phyloP scores from a whole-genome alignment of 257 asterid genomes.

The Primulina tabacum region DNA sequence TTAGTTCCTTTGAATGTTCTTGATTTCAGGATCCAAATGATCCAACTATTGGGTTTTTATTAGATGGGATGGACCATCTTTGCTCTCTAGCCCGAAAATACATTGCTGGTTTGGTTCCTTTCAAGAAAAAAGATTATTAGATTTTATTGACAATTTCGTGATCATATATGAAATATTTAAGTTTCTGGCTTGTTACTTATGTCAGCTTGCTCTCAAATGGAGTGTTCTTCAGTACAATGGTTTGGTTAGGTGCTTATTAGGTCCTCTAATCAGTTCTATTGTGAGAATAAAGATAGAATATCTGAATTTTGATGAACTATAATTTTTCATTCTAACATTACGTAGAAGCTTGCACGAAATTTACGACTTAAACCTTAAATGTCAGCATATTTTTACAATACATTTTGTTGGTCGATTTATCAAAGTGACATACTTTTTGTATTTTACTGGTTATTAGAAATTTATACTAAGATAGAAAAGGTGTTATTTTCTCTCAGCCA shows the following conservation, averaged over 20 bases:
- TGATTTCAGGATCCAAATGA: slow-evolving; percentile 89
- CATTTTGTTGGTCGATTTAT: slow-evolving; percentile 8
- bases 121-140: not conserved
- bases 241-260: slow-evolving; percentile 15
- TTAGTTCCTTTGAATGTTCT: slow-evolving; percentile 13
- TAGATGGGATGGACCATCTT: slow-evolving; percentile 95
- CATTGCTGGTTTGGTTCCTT: slow-evolving; percentile 75
- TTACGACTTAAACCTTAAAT: slow-evolving; percentile 6
- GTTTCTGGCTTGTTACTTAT: slow-evolving; percentile 19
- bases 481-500: slow-evolving; percentile 55
- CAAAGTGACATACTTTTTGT: slow-evolving; percentile 16
- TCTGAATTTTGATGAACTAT: slow-evolving; percentile 10
- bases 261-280: slow-evolving; percentile 17
- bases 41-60: slow-evolving; percentile 91
- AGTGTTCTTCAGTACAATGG: slow-evolving; percentile 9
- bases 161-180: slow-evolving; percentile 1
- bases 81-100: slow-evolving; percentile 97
- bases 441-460: slow-evolving; percentile 3
- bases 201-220: slow-evolving; percentile 18
- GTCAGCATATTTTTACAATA: slow-evolving; percentile 11
- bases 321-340: slow-evolving; percentile 2
- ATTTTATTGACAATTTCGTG: slow-evolving; percentile 9
- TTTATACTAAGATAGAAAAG: slow-evolving; percentile 19
- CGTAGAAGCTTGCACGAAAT: slow-evolving; percentile 3
- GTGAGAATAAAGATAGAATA: slow-evolving; percentile 13